Percentiles rank a stretch among this genome's conserved stretches.
phyloP scores from a whole-genome alignment of 2,329 filamentous ascomycete genomes.

The Fusarium nelsonii region DNA sequence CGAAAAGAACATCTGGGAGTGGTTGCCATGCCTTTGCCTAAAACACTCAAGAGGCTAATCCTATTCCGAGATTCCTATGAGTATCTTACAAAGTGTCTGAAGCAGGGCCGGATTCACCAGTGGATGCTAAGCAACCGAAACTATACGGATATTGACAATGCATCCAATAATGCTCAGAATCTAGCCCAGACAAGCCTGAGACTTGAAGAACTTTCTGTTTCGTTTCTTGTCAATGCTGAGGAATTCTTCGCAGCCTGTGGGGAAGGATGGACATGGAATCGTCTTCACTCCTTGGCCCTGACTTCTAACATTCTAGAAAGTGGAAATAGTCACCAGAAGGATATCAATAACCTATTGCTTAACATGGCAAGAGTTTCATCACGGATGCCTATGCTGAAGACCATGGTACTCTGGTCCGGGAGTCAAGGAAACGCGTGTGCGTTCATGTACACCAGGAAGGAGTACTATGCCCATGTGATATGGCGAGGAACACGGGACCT shows the following conservation, averaged over 20 bases:
- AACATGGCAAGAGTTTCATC: not conserved
- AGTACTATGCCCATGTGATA: not conserved
- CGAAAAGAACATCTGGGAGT: not conserved
- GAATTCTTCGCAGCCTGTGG: not conserved
- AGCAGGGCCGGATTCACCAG: fast-evolving
- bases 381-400: conserved; percentile 6
- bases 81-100: not conserved
- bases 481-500: conserved; percentile 15
- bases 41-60: conserved; percentile 4
- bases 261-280: not conserved
- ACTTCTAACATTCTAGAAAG: not conserved
- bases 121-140: fast-evolving
- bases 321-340: fast-evolving
- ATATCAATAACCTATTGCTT: not conserved
- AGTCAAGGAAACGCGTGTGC: not conserved
- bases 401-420: conserved; percentile 12
- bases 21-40: not conserved
- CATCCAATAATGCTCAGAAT: not conserved
- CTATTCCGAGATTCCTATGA: not conserved
- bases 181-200: not conserved
- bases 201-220: not conserved
- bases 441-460: not conserved
- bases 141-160: not conserved
- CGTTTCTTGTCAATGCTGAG: not conserved
- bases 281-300: not conserved